phyloP scores from a whole-genome alignment of 768 basidiomycete genomes.

The Boletales sp. region DNA sequence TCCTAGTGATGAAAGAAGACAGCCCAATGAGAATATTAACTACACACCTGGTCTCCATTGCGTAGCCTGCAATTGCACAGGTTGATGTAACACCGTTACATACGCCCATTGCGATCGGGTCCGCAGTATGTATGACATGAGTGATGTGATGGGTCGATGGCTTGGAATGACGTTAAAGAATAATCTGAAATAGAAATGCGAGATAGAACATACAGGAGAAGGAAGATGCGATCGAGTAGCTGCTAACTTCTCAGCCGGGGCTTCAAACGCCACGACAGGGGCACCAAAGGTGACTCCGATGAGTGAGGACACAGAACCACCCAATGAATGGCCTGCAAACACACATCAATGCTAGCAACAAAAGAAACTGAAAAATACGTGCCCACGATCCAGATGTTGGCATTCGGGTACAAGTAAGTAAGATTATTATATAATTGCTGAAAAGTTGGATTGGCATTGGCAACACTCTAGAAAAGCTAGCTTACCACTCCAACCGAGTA shows the following conservation, averaged over 20 bases:
- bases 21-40: neutral
- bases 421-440: slow-evolving; percentile 94
- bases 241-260: slow-evolving; percentile 70
- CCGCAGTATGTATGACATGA: slow-evolving; percentile 90
- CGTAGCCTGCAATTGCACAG: slow-evolving; percentile 84
- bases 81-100: slow-evolving; percentile 74
- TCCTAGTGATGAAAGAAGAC: too few relatives aligned
- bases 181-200: too few relatives aligned
- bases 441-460: neutral
- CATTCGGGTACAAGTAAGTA: slow-evolving; percentile 82
- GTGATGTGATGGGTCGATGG: slow-evolving; percentile 73
- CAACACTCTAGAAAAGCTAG: neutral
- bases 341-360: neutral
- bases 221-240: slow-evolving; percentile 83
- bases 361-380: slow-evolving; percentile 9
- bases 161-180: slow-evolving; percentile 31
- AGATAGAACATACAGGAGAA: slow-evolving; percentile 54
- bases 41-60: slow-evolving; percentile 63
- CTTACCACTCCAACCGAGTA: slow-evolving; percentile 82
- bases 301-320: slow-evolving; percentile 81
- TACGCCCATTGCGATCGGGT: slow-evolving; percentile 86
- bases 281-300: slow-evolving; percentile 89
- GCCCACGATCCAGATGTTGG: slow-evolving; percentile 88
- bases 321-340: slow-evolving; percentile 65
- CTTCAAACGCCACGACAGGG: slow-evolving; percentile 88